These are phyloP conservation scores for Alternaria solani DNA, from an alignment of 2,329 filamentous ascomycete species.

Conservation along the genomic window DNA sequence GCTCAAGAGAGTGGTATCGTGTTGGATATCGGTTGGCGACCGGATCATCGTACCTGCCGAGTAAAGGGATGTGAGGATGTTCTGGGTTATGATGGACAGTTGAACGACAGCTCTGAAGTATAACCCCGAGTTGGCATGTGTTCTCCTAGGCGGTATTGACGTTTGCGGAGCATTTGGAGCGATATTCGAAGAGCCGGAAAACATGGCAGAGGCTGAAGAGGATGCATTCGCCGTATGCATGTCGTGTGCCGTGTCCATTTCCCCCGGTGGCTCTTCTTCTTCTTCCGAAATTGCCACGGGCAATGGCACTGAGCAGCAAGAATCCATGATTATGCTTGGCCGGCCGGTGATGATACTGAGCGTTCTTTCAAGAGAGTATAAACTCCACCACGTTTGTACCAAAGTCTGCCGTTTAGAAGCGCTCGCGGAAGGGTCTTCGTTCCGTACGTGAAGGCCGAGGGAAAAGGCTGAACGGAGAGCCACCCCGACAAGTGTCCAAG, in stretches of 20 bases:
- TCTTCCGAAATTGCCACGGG: constrained; percentile 40
- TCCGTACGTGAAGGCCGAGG: constrained; percentile 52
- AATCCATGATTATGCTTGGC: constrained; percentile 49
- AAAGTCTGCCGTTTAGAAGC: constrained; percentile 46
- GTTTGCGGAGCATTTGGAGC: constrained; percentile 9
- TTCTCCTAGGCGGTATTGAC: constrained; percentile 1
- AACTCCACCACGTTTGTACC: constrained; percentile 53
- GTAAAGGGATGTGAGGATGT: constrained; percentile 49
- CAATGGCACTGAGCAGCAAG: constrained; percentile 46
- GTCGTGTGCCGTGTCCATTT: constrained; percentile 15
- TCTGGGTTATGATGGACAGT: constrained; percentile 46
- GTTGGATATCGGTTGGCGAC: constrained; percentile 46
- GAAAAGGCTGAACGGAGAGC: constrained; percentile 49
- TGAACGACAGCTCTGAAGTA: constrained; percentile 40
- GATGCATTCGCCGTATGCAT: constrained; percentile 14
- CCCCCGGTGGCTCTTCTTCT: constrained; percentile 25
- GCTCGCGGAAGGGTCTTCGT: constrained; percentile 42
- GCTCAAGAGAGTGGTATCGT: constrained; percentile 42
- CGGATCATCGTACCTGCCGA: constrained; percentile 43
- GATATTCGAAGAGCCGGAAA: constrained; percentile 9
- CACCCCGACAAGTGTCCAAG: constrained; percentile 50
- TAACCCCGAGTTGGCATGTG: constrained; percentile 29
- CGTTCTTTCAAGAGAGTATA: constrained; percentile 52
- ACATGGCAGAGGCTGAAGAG: not conserved
- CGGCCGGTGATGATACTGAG: constrained; percentile 52